phyloP scores from a whole-genome alignment of 495 filamentous ascomycete species.

The Acidomyces sp. region DNA sequence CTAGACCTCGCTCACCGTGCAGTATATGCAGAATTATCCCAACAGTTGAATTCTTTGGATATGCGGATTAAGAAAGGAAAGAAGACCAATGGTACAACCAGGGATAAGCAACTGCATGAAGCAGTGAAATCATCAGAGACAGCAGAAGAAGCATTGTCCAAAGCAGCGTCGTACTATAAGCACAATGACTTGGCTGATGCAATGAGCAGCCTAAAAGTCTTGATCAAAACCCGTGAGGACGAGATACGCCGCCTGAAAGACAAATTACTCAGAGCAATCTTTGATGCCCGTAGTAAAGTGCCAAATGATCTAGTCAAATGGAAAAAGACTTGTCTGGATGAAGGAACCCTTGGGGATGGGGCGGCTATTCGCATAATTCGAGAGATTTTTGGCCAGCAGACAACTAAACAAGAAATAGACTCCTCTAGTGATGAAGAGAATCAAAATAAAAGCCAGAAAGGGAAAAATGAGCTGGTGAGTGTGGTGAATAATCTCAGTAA shows the following conservation, averaged over 20 bases:
- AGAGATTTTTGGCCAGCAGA: neutral
- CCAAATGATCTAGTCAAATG: constrained; percentile 2
- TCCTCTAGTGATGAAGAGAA: constrained; percentile 4
- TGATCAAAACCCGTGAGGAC: constrained; percentile 7
- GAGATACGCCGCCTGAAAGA: constrained; percentile 2
- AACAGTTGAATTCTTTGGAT: constrained; percentile 20
- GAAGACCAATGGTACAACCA: constrained; percentile 12
- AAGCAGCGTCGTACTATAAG: constrained; percentile 10
- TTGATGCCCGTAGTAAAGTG: neutral
- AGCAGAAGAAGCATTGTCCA: constrained; percentile 24
- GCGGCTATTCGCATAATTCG: constrained; percentile 2
- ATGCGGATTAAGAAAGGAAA: constrained; percentile 23
- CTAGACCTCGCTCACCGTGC: constrained; percentile 19
- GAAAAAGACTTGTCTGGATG: constrained; percentile 4
- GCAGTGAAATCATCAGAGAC: constrained; percentile 12
- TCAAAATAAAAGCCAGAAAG: neutral
- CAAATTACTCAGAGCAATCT: neutral
- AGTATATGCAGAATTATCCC: constrained; percentile 23
- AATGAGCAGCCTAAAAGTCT: neutral
- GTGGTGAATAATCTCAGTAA: constrained; percentile 1
- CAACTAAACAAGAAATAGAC: neutral
- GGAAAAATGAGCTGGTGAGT: constrained; percentile 2
- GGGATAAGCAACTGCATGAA: constrained; percentile 8
- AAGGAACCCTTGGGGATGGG: constrained; percentile 3
- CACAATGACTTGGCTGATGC: neutral